phyloP scores from a whole-genome alignment of 164 flowering plant genomes.

The Kalanchoe fedtschenkoi region DNA sequence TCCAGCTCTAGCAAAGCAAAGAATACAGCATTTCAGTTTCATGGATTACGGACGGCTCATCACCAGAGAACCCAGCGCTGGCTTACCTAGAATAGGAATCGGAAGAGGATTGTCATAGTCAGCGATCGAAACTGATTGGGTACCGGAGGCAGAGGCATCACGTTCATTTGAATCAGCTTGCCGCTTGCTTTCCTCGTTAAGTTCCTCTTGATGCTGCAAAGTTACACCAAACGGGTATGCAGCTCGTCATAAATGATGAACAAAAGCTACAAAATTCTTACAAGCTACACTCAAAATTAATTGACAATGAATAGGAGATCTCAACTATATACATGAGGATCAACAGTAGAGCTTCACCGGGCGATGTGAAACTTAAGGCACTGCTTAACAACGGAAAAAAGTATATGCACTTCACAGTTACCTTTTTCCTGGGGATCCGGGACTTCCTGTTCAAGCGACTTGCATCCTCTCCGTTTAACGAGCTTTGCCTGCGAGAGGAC shows the following conservation, averaged over 20 bases:
- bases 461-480: conserved; percentile 16
- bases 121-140: neutral
- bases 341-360: too few species aligned
- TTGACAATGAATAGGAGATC: too few species aligned
- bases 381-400: too few species aligned
- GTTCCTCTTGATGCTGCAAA: neutral
- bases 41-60: too few species aligned
- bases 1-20: conserved; percentile 37
- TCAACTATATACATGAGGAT: too few species aligned
- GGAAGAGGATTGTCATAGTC: neutral
- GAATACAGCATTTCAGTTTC: conserved; percentile 5
- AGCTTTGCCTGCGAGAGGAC: conserved; percentile 28
- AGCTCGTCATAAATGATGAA: too few species aligned
- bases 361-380: too few species aligned
- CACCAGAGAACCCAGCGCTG: too few species aligned
- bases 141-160: neutral
- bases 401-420: too few species aligned
- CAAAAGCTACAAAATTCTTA: too few species aligned
- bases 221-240: neutral
- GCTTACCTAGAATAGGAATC: conserved; percentile 1
- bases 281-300: too few species aligned
- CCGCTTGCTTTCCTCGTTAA: too few species aligned
- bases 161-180: neutral
- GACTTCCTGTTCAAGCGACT: conserved; percentile 24
- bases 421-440: conserved; percentile 27